Conservation (phyloP, 495 filamentous ascomycete genomes). For the Xylaria scruposa region DNA sequence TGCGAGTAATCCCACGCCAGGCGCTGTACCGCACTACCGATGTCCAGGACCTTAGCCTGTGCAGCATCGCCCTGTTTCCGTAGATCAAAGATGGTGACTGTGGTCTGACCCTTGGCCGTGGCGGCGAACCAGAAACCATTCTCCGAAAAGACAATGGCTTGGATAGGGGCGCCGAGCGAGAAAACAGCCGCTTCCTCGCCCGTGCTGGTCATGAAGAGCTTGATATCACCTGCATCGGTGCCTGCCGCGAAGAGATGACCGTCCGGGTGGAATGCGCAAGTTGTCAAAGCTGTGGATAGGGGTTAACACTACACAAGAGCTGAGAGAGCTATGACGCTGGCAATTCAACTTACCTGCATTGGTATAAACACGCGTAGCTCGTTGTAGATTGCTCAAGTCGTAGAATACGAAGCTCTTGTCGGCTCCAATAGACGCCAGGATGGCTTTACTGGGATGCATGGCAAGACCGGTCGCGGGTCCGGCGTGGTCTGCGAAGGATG, state of each 20-base stretch:
- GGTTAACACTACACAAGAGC: constrained; percentile 41
- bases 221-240: constrained; percentile 74
- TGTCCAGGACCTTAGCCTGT: constrained; percentile 79
- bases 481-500: constrained; percentile 76
- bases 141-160: constrained; percentile 86
- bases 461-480: constrained; percentile 79
- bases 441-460: constrained; percentile 81
- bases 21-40: constrained; percentile 72
- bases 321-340: neutral
- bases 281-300: constrained; percentile 68
- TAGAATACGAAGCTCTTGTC: constrained; percentile 96
- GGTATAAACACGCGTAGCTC: constrained; percentile 77
- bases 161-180: constrained; percentile 68
- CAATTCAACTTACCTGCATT: constrained; percentile 72
- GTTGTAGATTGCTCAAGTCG: constrained; percentile 70
- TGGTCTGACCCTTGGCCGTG: constrained; percentile 71
- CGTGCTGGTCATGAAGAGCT: constrained; percentile 82
- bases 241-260: constrained; percentile 92
- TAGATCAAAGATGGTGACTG: constrained; percentile 86
- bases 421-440: constrained; percentile 84
- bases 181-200: constrained; percentile 75
- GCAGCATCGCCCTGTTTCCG: constrained; percentile 81
- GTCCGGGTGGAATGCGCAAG: constrained; percentile 91
- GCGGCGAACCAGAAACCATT: constrained; percentile 97
- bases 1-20: constrained; percentile 94